A percentile compares a stretch with the other conserved stretches of the same genome.
Evolutionary conservation across 352 stramenopile genomes (phyloP).

Genomic region (Thraustotheca clavata): DNA sequence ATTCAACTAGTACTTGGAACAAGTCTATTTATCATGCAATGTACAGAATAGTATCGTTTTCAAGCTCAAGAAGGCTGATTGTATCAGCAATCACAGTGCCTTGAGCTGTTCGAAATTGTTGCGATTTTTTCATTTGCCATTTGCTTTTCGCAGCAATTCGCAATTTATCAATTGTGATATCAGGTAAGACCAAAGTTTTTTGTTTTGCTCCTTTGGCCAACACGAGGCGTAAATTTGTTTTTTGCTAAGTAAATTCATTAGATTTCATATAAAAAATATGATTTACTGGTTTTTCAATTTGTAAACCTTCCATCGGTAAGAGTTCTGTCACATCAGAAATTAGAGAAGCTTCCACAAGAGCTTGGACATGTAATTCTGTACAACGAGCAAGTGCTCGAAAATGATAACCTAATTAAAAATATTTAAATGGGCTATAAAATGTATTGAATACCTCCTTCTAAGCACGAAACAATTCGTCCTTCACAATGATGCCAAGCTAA

Average conservation of each 20-base stretch:
- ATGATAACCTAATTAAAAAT: slow-evolving; percentile 30
- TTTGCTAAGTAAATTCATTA: neutral
- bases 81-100: neutral
- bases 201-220: neutral
- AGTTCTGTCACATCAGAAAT: neutral
- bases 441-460: slow-evolving; percentile 31
- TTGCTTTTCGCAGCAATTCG: neutral
- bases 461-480: slow-evolving; percentile 41
- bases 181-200: neutral
- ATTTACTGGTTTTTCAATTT: neutral
- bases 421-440: neutral
- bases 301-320: neutral
- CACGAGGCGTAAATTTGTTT: neutral
- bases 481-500: slow-evolving; percentile 38
- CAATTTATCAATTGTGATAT: neutral
- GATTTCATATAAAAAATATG: neutral
- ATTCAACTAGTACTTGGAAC: too few relatives aligned
- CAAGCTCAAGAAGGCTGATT: neutral
- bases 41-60: slow-evolving; percentile 16
- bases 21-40: neutral
- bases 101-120: neutral
- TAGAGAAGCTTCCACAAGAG: slow-evolving; percentile 29
- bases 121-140: slow-evolving; percentile 12
- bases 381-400: slow-evolving; percentile 37
- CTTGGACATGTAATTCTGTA: slow-evolving; percentile 39